phyloP scores from a whole-genome alignment of 2,329 filamentous ascomycete genomes.

The Ploettnerulaceae sp. region DNA sequence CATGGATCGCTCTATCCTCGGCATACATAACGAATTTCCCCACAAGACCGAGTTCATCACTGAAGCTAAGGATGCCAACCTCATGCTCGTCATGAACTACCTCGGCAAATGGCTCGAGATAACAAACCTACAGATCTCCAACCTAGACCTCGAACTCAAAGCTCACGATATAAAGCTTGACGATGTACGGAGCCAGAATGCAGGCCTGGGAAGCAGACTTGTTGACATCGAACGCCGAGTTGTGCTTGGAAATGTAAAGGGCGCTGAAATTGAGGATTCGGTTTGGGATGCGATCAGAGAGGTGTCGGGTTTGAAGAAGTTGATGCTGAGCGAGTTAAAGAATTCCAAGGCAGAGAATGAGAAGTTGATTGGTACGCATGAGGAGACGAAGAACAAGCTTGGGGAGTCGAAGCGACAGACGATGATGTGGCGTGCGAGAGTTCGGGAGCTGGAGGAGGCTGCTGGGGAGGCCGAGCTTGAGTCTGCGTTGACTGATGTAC shows the following conservation, averaged over 20 bases:
- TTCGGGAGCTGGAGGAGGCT: background rate
- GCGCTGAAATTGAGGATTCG: no score
- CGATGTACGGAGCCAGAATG: background rate
- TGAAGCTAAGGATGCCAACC: background rate
- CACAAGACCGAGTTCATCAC: background rate
- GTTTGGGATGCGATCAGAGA: no score
- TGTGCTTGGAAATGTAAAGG: no score
- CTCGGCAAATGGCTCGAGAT: background rate
- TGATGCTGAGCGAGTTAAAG: no score
- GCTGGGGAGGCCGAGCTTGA: slow-evolving; percentile 8
- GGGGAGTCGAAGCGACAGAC: no score
- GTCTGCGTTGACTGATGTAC: slow-evolving; percentile 5
- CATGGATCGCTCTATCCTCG: background rate
- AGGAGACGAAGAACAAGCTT: no score
- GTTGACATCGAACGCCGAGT: no score
- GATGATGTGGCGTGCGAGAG: no score
- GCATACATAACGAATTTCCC: background rate
- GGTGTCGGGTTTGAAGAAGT: no score
- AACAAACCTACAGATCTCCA: background rate
- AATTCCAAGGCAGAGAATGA: no score
- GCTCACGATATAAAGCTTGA: background rate
- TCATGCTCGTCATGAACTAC: background rate
- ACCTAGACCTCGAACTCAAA: background rate
- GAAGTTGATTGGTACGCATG: no score
- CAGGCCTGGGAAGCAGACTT: no score